Percentiles rank a stretch among this genome's conserved stretches.
Evolutionary conservation across 2,329 filamentous ascomycete genomes (phyloP).

Genomic region (Chaetoscypha palmicola): DNA sequence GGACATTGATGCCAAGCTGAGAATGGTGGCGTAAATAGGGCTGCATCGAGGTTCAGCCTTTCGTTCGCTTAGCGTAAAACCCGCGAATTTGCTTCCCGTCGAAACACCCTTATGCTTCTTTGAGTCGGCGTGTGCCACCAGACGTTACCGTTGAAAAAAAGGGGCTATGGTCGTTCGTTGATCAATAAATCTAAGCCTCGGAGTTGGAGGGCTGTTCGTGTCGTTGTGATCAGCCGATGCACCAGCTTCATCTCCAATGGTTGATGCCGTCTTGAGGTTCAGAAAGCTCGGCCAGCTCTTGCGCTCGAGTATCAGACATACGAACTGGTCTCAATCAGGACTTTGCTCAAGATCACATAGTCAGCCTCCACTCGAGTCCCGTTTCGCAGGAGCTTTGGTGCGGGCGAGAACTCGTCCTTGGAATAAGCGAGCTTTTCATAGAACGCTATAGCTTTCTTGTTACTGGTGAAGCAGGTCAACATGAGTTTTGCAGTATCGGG

Average conservation of each 20-base stretch:
- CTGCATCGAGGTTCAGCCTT: slow-evolving; percentile 1
- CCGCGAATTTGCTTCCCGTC: neutral
- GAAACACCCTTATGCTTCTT: neutral
- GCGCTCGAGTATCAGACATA: neutral
- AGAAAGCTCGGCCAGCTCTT: too few species aligned
- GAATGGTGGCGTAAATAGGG: slow-evolving; percentile 1
- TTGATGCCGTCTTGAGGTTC: too few species aligned
- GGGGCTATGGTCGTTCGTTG: neutral
- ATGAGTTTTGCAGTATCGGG: slow-evolving; percentile 57
- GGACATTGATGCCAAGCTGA: slow-evolving; percentile 3
- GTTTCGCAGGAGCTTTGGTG: slow-evolving; percentile 44
- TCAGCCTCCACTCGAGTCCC: slow-evolving; percentile 48
- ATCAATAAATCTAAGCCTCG: neutral
- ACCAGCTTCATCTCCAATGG: too few species aligned
- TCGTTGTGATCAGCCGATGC: too few species aligned
- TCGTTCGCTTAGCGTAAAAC: neutral
- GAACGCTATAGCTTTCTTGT: slow-evolving; percentile 49
- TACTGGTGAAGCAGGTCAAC: slow-evolving; percentile 65
- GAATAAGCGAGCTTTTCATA: slow-evolving; percentile 55
- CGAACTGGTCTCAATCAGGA: slow-evolving; percentile 1
- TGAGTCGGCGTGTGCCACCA: neutral
- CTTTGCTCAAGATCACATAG: slow-evolving; percentile 54
- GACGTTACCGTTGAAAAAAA: neutral
- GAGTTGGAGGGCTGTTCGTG: too few species aligned
- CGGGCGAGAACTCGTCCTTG: slow-evolving; percentile 49